phyloP scores from a whole-genome alignment of 768 basidiomycete genomes.

The Clavaria fumosa region DNA sequence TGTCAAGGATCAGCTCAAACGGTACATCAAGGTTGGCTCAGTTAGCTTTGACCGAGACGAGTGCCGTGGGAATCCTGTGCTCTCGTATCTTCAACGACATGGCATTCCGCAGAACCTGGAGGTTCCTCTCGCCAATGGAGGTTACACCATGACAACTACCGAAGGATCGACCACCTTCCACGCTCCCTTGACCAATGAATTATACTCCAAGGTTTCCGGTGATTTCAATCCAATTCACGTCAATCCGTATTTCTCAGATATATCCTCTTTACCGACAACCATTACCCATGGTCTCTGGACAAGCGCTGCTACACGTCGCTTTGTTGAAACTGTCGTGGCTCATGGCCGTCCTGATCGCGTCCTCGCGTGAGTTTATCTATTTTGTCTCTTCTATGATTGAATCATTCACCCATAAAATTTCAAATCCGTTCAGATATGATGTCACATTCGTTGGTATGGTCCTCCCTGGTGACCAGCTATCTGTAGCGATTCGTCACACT shows the following conservation, averaged over 20 bases:
- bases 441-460: conserved; percentile 98
- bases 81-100: conserved; percentile 86
- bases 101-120: conserved; percentile 66
- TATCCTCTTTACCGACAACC: conserved; percentile 83
- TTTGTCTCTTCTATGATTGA: conserved; percentile 2
- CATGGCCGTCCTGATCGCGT: conserved; percentile 89
- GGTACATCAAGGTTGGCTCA: conserved; percentile 75
- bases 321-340: conserved; percentile 86
- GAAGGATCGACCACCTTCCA: conserved; percentile 50
- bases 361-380: conserved; percentile 42
- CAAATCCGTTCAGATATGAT: conserved; percentile 44
- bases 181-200: conserved; percentile 84
- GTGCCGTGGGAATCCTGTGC: conserved; percentile 84
- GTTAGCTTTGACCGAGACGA: conserved; percentile 80
- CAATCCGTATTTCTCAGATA: conserved; percentile 96
- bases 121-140: conserved; percentile 66
- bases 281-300: conserved; percentile 98
- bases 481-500: conserved; percentile 74
- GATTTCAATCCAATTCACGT: conserved; percentile 99
- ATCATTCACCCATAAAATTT: conserved; percentile 5
- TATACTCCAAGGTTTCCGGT: conserved; percentile 90
- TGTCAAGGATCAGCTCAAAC: conserved; percentile 77
- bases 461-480: conserved; percentile 75
- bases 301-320: conserved; percentile 84
- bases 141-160: conserved; percentile 67